Evolutionary conservation across 2,329 filamentous ascomycete genomes (phyloP), one percentile per base, ranked within the genome.

Genomic region (Colletotrichum higginsianum): DNA sequence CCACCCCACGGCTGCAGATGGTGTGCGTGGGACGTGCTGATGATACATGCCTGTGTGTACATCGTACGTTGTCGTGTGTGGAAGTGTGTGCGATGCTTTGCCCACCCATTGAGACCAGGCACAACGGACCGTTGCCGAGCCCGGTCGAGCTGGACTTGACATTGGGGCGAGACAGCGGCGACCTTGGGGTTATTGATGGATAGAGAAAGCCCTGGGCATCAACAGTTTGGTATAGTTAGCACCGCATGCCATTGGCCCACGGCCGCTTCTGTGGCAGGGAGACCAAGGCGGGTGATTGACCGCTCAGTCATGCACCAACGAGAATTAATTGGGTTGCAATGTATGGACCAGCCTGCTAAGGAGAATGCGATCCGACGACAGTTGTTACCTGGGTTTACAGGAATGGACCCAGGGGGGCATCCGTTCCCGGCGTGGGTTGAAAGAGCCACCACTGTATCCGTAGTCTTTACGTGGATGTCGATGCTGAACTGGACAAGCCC

Each of bases 1-100:
- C 21, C 64, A 52, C 62, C 26, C 57, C 30, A 16, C 47, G 16
- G 47, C 47, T 49, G 21, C 49, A 56, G 55, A 61, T 56, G 42
- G 67, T 60, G 47, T 4, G 26, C 40, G 38, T 67, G 63, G 47
- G 50, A 57, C 56, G 56, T 71, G 63, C 67, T 71, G 56, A 61
- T 26, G 26, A 26, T 26, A 26, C 26, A 4, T 26, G 26, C 4
- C 3, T 4, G 4, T 26, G 4, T 26, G 4, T 26, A 26, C 4
- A 23, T 23, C 21, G 26, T 26, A 26, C 26, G 26, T 26, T 26
- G 26, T 26, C 26, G 3, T 26, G 26, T 26, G 26, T 26, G 26
- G 26, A 26, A 26, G 26, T 23, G 46, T 57, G 35, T 60, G 23
- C 64, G 56, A 57, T 62, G 56, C 56, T 57, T 67, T 26, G 49